Evolutionary conservation across 345 rosid species (phyloP).

Genomic region (Eutrema japonicum): DNA sequence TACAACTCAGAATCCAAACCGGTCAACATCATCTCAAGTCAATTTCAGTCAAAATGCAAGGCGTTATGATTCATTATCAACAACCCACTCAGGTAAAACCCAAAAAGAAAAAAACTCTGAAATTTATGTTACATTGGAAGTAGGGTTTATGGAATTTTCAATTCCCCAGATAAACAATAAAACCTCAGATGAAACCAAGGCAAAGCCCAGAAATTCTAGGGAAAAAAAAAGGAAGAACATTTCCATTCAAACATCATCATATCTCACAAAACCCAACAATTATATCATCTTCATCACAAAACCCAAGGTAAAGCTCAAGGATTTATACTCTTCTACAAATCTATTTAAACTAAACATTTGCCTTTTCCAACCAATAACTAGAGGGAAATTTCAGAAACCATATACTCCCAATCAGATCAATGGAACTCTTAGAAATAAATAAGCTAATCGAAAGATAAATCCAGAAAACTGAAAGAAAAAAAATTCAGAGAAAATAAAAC

Average conservation of each 20-base stretch:
- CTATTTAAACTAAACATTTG: constrained; percentile 22
- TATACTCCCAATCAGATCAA: constrained; percentile 48
- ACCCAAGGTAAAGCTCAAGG: constrained; percentile 37
- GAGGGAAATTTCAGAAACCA: constrained; percentile 8
- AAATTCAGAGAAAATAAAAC: background rate
- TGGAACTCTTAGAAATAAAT: background rate
- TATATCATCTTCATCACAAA: constrained; percentile 29
- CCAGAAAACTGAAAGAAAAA: constrained; percentile 17
- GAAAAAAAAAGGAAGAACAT: constrained; percentile 18
- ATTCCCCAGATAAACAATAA: constrained; percentile 28
- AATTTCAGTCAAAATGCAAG: constrained; percentile 34
- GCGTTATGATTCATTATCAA: constrained; percentile 9
- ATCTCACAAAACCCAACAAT: constrained; percentile 27
- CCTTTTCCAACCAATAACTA: constrained; percentile 32
- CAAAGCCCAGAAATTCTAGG: background rate
- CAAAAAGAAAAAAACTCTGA: constrained; percentile 21
- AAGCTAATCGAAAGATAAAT: background rate
- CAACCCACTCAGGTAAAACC: background rate
- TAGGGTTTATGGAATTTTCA: constrained; percentile 32
- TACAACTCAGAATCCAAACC: constrained; percentile 28
- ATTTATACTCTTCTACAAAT: constrained; percentile 20
- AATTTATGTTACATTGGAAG: constrained; percentile 33
- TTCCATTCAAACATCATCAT: constrained; percentile 34
- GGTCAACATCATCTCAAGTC: constrained; percentile 41
- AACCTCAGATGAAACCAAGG: constrained; percentile 24